phyloP scores from a whole-genome alignment of 1,284 basidiomycete genomes.

The Ceratobasidium sp. region DNA sequence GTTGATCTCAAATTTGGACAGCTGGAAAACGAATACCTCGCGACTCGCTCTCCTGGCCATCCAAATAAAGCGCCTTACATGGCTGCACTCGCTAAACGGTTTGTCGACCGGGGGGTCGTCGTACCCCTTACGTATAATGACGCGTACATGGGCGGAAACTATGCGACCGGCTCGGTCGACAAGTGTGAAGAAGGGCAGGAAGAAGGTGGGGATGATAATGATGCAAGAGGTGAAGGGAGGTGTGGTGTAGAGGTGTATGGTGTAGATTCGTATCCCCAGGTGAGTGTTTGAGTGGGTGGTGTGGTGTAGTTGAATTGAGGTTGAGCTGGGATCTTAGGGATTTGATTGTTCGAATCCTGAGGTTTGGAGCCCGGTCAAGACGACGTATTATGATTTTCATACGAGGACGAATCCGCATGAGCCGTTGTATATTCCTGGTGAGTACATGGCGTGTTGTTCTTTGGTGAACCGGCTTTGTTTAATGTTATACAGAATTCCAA shows the following conservation, averaged over 20 bases:
- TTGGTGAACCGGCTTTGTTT: conserved; percentile 51
- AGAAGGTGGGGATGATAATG: conserved; percentile 22
- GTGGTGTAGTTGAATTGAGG: conserved; percentile 50
- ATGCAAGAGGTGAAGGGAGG: conserved; percentile 29
- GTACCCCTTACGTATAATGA: conserved; percentile 66
- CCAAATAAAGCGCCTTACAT: conserved; percentile 49
- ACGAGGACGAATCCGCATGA: conserved; percentile 50
- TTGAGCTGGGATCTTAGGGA: conserved; percentile 52
- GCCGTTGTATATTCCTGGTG: conserved; percentile 51
- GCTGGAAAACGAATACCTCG: conserved; percentile 57
- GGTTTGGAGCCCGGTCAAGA: conserved; percentile 69
- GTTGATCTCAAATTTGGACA: not conserved
- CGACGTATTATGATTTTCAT: conserved; percentile 73
- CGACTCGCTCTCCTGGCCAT: conserved; percentile 48
- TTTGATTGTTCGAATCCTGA: conserved; percentile 79
- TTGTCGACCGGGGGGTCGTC: conserved; percentile 70
- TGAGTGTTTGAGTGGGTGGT: not conserved
- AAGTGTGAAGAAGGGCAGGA: conserved; percentile 30
- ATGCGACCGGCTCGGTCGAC: conserved; percentile 50
- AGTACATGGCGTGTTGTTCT: conserved; percentile 59
- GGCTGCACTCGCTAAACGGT: conserved; percentile 47
- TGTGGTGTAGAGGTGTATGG: conserved; percentile 55
- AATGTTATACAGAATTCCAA: conserved; percentile 50
- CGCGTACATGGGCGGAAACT: conserved; percentile 50
- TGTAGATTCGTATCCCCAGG: conserved; percentile 72